These are phyloP conservation scores for Cordyceps javanica DNA, from an alignment of 2,329 filamentous ascomycete genomes.

Conservation along the genomic window DNA sequence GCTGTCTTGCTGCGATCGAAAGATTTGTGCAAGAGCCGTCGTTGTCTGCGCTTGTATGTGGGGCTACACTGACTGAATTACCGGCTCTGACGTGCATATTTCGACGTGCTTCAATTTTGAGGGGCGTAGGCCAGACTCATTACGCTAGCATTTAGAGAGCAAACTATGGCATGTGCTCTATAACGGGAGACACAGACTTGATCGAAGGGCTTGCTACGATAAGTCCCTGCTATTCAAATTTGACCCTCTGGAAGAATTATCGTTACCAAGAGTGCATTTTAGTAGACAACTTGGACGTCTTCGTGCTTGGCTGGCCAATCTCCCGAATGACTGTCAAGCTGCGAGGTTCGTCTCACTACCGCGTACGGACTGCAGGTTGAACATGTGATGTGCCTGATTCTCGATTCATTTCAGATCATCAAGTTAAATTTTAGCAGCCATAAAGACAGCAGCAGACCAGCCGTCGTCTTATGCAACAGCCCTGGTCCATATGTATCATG, in stretches of 20 bases:
- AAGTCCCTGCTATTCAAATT: too few species aligned
- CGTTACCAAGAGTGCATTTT: too few species aligned
- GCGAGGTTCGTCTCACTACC: not conserved
- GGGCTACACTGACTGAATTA: not conserved
- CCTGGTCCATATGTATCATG: slow-evolving; percentile 37
- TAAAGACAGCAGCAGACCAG: slow-evolving; percentile 40
- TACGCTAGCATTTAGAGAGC: too few species aligned
- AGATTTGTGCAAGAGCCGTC: not conserved
- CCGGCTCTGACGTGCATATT: slow-evolving; percentile 3
- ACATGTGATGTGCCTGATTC: slow-evolving; percentile 27
- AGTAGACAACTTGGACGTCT: too few species aligned
- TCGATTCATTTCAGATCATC: slow-evolving; percentile 41
- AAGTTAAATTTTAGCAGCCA: slow-evolving; percentile 36
- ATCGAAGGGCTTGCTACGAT: too few species aligned
- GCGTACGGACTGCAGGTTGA: not conserved
- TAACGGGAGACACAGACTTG: too few species aligned
- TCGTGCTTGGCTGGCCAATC: too few species aligned
- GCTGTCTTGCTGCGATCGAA: not conserved
- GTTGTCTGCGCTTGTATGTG: slow-evolving; percentile 4
- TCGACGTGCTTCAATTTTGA: not conserved
- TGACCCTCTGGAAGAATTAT: too few species aligned
- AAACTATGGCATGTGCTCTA: too few species aligned
- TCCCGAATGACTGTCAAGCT: too few species aligned
- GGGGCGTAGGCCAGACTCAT: too few species aligned
- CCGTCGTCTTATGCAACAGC: slow-evolving; percentile 26